Conservation (phyloP, 495 filamentous ascomycete genomes). For the Trichoderma virens region DNA sequence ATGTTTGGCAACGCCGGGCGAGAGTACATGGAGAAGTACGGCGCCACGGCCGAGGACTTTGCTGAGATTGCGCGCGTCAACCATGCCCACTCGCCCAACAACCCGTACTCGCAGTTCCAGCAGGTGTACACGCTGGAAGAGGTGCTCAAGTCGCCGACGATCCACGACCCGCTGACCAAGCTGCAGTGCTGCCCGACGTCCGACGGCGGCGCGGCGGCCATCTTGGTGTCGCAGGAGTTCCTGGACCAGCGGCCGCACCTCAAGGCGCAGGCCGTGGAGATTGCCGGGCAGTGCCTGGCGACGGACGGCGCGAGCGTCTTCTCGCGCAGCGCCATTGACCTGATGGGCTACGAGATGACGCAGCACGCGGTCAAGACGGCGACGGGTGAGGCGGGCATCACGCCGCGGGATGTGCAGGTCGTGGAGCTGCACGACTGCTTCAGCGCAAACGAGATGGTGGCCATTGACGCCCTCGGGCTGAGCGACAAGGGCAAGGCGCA, state of each 20-base stretch:
- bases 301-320: constrained; percentile 74
- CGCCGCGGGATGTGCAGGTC: constrained; percentile 63
- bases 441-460: constrained; percentile 88
- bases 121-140: constrained; percentile 85
- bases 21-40: constrained; percentile 96
- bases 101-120: constrained; percentile 96
- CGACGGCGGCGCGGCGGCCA: constrained; percentile 83
- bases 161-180: constrained; percentile 59
- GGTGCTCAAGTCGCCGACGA: constrained; percentile 66
- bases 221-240: constrained; percentile 84
- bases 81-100: constrained; percentile 81
- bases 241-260: constrained; percentile 80
- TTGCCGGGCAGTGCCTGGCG: constrained; percentile 81
- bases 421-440: constrained; percentile 98
- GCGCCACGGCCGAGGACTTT: constrained; percentile 79
- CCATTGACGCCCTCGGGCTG: constrained; percentile 79
- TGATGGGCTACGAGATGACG: constrained; percentile 85
- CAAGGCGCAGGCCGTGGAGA: constrained; percentile 68
- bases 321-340: constrained; percentile 69
- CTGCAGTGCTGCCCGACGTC: constrained; percentile 82
- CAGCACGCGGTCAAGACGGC: constrained; percentile 58
- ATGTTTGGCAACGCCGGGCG: constrained; percentile 92
- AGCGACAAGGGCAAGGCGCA: constrained; percentile 76
- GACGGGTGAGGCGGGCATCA: constrained; percentile 66
- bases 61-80: constrained; percentile 94